Base-by-base conservation (phyloP, 2,329 filamentous ascomycete species). In the Plectosphaerella plurivora region DNA sequence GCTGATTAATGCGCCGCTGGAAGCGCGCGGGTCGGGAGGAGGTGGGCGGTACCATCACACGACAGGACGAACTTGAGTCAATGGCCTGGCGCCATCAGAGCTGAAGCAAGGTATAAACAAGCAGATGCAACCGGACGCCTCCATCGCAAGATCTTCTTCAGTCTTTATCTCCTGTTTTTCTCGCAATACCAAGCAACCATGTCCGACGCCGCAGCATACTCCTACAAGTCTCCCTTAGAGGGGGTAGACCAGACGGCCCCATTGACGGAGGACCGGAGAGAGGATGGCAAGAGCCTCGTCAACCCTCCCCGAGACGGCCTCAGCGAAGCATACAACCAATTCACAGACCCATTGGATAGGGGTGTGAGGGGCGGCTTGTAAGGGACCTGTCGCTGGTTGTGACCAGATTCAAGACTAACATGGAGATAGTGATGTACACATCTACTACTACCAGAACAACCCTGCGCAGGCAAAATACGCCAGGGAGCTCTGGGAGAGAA, bases 251-350 rank as follows among this genome's bases (percentile, higher is more conserved):
- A 76, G 48, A 75, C 78, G n/a, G 68, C 76, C 24, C 76, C 83
- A 22, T 67, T 87, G 6, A 67, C 82, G 8, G 69, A 78, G 47
- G 84, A 88, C 59, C 78, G 71, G 57, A 76, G 77, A 46, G 82
- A 80, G 37, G 89, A 96, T 65, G 89, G 89, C 47, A 96, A 95
- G 72, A 91, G 87, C 48, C 81, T 82, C 59, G 74, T 81, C 50
- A 95, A 95, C 61, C 82, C 82, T 0, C 74, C 81, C 33, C 74
- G 81, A 1, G 79, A 78, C 1, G 68, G 76, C 5, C 72, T 80
- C 48, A 93, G 88, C 65, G 71, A 78, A 50, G 82, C 88, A 14
- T 96, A 96, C 63, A 76, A 82, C 15, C 69, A 73, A 36, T 96
- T 96, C 60, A 69, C 78, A 0, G 75, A 80, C 3, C 88, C 90